Evolutionary conservation across 108 stramenopile species (phyloP), one percentile per base, ranked within the genome.

Genomic region (Thalassiosira profunda): DNA sequence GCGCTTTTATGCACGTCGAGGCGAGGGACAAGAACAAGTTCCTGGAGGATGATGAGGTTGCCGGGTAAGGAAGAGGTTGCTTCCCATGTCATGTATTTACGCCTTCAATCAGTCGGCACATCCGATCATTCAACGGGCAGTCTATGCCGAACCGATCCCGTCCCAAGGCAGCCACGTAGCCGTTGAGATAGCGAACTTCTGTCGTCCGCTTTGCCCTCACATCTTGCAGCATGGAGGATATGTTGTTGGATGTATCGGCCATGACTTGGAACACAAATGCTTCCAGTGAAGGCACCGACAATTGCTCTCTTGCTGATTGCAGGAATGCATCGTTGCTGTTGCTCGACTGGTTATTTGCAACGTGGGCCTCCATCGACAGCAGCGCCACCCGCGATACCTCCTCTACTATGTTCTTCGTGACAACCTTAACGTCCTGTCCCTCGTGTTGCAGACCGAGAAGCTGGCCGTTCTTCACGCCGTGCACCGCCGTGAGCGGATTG

Each of bases 1-100:
- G 97, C 72, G 94, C 97, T n/a, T 97, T 97, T 59, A 67, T 97
- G 28, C 97, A 97, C 58, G 87, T 74, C 5, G 80, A 80, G 12
- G 80, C 82, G 6, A 76, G 70, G 7, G 86, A 71, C 17, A 59
- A 30, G 12, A 83, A 83, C 51, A 77, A 34, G 15, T 80, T 85
- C 30, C 58, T 64, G 40, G 84, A 74, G 51, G 54, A 28, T 45
- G 82, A 83, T 54, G 85, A 86, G 44, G 80, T 86, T 14, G 85
- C 85, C 34, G 85, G 85, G 36, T 86, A 53, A 64, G 10, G 7
- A 52, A 25, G 5, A 46, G 4, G 5, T 12, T 23, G 2, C 21
- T 12, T 1, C 1, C 23, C 12, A n/a, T n/a, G n/a, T n/a, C n/a
- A n/a, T n/a, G n/a, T n/a, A n/a, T n/a, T n/a, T n/a, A n/a, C 36